Conservation (phyloP, 2,329 filamentous ascomycete species). For the Colletotrichum noveboracense region DNA sequence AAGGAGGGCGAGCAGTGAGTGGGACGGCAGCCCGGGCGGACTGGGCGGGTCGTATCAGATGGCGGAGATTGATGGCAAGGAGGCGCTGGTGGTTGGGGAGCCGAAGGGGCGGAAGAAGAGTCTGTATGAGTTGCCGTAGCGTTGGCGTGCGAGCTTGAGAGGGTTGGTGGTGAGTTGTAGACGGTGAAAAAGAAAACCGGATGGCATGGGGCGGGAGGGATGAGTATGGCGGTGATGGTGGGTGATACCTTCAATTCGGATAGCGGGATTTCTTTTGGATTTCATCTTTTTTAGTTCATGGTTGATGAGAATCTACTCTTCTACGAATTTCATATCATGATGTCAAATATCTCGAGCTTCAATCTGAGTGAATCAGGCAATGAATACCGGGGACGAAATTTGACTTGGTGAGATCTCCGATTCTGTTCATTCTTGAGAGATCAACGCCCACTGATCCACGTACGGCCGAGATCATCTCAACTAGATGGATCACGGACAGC, state of each 20-base stretch:
- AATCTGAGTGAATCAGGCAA: background rate
- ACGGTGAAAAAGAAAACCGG: background rate
- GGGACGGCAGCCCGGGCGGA: conserved; percentile 5
- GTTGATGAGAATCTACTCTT: conserved; percentile 7
- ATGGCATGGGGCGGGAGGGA: background rate
- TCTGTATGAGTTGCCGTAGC: conserved; percentile 12
- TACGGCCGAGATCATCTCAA: background rate
- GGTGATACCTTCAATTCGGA: conserved; percentile 5
- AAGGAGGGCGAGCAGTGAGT: conserved; percentile 6
- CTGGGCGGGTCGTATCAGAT: conserved; percentile 4
- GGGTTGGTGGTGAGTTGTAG: background rate
- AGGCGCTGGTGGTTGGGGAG: background rate
- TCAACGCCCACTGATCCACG: background rate
- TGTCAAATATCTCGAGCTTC: background rate
- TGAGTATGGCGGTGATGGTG: background rate
- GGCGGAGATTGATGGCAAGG: conserved; percentile 17
- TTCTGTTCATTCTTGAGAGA: background rate
- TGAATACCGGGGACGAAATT: background rate
- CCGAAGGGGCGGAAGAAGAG: conserved; percentile 11
- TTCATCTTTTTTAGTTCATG: background rate
- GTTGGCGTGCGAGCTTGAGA: background rate
- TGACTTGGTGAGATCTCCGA: background rate
- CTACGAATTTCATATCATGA: background rate
- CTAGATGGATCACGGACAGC: background rate
- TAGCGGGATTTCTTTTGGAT: background rate